These are phyloP conservation scores for Gossypium turneri DNA, from an alignment of 345 rosid species.

Conservation along the genomic window DNA sequence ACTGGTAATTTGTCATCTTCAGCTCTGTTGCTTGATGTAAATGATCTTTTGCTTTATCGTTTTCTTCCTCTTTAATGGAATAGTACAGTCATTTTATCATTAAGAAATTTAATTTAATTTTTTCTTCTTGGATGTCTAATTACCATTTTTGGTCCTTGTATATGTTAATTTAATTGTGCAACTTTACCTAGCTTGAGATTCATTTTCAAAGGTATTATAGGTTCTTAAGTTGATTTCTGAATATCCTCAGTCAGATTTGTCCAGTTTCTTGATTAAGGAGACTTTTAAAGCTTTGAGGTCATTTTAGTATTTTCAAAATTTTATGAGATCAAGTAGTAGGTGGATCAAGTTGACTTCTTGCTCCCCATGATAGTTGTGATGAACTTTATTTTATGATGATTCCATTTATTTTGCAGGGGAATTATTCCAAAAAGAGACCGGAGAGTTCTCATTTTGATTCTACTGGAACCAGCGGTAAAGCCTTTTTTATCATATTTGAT, in stretches of 20 bases:
- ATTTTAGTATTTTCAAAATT: not conserved
- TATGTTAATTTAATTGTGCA: not conserved
- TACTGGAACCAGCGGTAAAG: constrained; percentile 63
- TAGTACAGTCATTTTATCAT: not conserved
- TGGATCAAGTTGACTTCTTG: not conserved
- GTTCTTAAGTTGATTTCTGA: not conserved
- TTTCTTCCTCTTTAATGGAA: not conserved
- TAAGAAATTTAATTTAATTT: not conserved
- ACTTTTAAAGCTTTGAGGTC: not conserved
- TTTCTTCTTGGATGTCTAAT: not conserved
- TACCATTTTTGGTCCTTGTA: not conserved
- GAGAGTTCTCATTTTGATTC: constrained; percentile 69
- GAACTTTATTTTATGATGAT: not conserved
- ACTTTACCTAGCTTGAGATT: not conserved
- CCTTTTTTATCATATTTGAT: constrained; percentile 2
- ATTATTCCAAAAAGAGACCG: constrained; percentile 64
- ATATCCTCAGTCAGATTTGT: not conserved
- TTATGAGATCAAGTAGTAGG: not conserved
- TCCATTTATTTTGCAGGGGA: constrained; percentile 49
- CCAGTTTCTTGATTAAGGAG: not conserved
- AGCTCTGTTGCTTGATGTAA: not conserved
- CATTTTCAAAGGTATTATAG: not conserved
- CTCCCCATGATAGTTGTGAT: not conserved
- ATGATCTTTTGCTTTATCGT: not conserved
- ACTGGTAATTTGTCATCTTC: constrained; percentile 45